These are phyloP conservation scores for Tuber brumale DNA, from an alignment of 495 filamentous ascomycete genomes.

Conservation along the genomic window DNA sequence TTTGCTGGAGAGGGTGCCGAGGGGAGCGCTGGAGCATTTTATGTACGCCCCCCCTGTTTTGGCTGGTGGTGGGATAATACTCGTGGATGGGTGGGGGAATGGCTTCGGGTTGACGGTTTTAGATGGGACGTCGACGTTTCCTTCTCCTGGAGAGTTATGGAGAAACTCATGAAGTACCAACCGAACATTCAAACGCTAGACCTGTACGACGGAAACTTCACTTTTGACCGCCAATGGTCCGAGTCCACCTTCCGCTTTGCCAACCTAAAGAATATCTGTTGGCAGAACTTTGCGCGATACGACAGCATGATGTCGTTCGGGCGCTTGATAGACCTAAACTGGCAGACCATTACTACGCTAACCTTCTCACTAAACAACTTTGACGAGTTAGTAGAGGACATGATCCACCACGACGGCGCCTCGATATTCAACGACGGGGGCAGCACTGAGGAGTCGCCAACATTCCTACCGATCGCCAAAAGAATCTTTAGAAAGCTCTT, in stretches of 20 bases:
- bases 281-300: conserved; percentile 15
- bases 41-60: conserved; percentile 5
- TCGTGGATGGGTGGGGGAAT: not conserved
- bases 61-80: not conserved
- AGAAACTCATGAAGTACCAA: conserved; percentile 15
- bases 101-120: not conserved
- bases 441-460: conserved; percentile 6
- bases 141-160: conserved; percentile 22
- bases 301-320: conserved; percentile 7
- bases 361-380: conserved; percentile 14
- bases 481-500: conserved; percentile 14
- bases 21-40: conserved; percentile 19
- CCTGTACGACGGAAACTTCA: conserved; percentile 11
- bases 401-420: not conserved
- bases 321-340: conserved; percentile 12
- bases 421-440: not conserved
- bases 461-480: conserved; percentile 12
- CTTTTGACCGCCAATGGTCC: conserved; percentile 3
- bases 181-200: conserved; percentile 13
- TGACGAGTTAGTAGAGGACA: conserved; percentile 9
- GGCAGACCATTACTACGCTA: conserved; percentile 12
- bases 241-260: conserved; percentile 2
- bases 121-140: conserved; percentile 15
- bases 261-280: conserved; percentile 10
- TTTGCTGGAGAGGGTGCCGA: conserved; percentile 15